Conservation (phyloP, 495 filamentous ascomycete species). For the Aspergillus indologenus region DNA sequence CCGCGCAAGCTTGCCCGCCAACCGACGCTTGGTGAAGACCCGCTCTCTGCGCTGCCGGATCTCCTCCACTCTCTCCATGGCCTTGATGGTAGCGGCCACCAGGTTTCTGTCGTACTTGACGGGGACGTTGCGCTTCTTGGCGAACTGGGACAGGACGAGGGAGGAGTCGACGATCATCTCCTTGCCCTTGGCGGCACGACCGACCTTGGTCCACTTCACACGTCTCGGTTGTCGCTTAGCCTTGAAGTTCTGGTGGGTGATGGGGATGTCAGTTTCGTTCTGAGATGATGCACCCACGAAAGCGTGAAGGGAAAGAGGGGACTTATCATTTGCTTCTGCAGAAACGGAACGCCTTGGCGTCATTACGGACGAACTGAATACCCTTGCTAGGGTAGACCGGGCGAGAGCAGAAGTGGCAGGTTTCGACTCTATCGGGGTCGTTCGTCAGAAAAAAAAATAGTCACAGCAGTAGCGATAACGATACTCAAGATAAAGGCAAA, state of each 20-base stretch:
- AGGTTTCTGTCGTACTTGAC: slow-evolving; percentile 92
- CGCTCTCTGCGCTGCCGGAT: slow-evolving; percentile 80
- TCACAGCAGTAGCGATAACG: background rate
- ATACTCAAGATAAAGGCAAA: background rate
- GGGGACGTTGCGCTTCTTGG: slow-evolving; percentile 88
- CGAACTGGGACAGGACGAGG: slow-evolving; percentile 85
- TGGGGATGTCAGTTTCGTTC: background rate
- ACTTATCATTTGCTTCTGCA: slow-evolving; percentile 75
- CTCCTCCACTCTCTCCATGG: slow-evolving; percentile 88
- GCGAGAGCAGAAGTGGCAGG: slow-evolving; percentile 81
- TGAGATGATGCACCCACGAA: background rate
- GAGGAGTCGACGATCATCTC: slow-evolving; percentile 95
- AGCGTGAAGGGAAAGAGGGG: background rate
- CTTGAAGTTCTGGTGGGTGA: slow-evolving; percentile 88
- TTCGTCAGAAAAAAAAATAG: slow-evolving; percentile 1
- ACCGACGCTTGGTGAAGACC: slow-evolving; percentile 85
- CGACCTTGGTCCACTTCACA: slow-evolving; percentile 81
- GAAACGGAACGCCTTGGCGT: slow-evolving; percentile 44
- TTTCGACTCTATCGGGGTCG: slow-evolving; percentile 61
- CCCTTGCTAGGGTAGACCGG: slow-evolving; percentile 86
- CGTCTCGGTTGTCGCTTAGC: slow-evolving; percentile 90
- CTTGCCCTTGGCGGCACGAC: slow-evolving; percentile 73
- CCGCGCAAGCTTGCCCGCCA: slow-evolving; percentile 82
- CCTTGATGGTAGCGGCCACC: slow-evolving; percentile 78
- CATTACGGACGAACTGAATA: slow-evolving; percentile 71